Evolutionary conservation across 164 flowering plant species (phyloP).

Genomic region (Aristolochia californica): DNA sequence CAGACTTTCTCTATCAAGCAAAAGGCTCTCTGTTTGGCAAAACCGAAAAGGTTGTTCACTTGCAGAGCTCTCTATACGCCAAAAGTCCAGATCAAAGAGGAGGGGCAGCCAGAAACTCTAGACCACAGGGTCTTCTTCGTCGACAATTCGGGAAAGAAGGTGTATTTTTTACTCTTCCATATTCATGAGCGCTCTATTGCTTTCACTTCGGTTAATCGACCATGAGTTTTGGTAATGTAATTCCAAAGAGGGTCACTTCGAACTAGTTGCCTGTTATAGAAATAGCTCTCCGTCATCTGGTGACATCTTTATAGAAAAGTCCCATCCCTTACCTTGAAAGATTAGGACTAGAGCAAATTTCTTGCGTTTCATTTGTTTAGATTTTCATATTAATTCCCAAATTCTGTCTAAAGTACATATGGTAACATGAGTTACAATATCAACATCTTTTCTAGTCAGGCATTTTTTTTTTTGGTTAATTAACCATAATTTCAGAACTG

Average conservation of each 20-base stretch:
- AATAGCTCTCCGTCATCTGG: not conserved
- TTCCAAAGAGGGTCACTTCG: not conserved
- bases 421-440: too few relatives aligned
- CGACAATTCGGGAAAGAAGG: slow-evolving; percentile 77
- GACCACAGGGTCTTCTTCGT: slow-evolving; percentile 74
- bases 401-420: too few relatives aligned
- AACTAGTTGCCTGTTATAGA: not conserved
- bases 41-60: slow-evolving; percentile 11
- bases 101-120: slow-evolving; percentile 78
- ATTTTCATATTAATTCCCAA: too few relatives aligned
- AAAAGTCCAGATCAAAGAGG: slow-evolving; percentile 45
- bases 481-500: too few relatives aligned
- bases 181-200: not conserved
- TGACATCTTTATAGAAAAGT: not conserved
- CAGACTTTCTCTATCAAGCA: not conserved
- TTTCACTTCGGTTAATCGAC: not conserved
- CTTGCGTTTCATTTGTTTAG: too few relatives aligned
- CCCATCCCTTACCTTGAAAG: not conserved
- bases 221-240: not conserved
- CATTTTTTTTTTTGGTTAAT: too few relatives aligned
- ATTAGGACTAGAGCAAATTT: too few relatives aligned
- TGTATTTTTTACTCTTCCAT: slow-evolving; percentile 5
- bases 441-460: too few relatives aligned
- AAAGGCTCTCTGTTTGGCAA: not conserved
- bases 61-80: slow-evolving; percentile 65